A percentile compares a stretch with the other conserved stretches of the same genome.
Conservation (phyloP, 106 monocot genomes). For the Dendrobium huoshanense region DNA sequence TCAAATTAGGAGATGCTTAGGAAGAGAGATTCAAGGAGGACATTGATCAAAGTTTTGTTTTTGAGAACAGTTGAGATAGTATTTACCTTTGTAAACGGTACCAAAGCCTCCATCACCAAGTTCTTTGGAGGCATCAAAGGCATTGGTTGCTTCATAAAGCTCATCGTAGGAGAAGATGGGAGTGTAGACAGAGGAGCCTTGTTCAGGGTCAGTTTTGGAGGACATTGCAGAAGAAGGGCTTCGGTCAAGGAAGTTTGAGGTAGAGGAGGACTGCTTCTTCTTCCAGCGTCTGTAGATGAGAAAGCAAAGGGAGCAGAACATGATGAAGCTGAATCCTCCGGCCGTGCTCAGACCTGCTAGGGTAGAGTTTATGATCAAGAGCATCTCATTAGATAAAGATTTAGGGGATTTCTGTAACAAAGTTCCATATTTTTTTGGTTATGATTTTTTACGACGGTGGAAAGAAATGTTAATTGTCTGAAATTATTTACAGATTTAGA, state of each 20-base stretch:
- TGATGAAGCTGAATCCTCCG: background rate
- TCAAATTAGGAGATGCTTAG: background rate
- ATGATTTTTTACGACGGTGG: background rate
- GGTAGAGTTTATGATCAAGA: background rate
- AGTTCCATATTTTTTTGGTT: too few species aligned
- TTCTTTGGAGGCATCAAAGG: slow-evolving; percentile 19
- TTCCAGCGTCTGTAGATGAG: background rate
- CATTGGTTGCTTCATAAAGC: slow-evolving; percentile 27
- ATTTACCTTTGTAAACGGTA: slow-evolving; percentile 33
- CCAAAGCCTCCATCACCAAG: slow-evolving; percentile 32
- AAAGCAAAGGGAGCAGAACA: slow-evolving; percentile 2
- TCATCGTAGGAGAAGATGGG: slow-evolving; percentile 32
- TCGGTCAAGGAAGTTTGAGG: background rate
- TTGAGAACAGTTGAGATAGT: background rate
- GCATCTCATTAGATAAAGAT: background rate
- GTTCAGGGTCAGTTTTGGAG: background rate
- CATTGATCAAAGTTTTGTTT: background rate
- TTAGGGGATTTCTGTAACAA: too few species aligned
- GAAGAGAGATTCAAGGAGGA: background rate
- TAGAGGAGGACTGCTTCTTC: background rate
- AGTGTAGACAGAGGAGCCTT: slow-evolving; percentile 2
- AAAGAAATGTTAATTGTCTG: background rate
- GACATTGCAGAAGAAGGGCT: background rate
- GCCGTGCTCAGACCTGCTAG: slow-evolving; percentile 2
- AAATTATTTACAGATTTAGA: too few species aligned